Evolutionary conservation across 2,329 filamentous ascomycete genomes (phyloP).

Genomic region (Alternaria sp.): DNA sequence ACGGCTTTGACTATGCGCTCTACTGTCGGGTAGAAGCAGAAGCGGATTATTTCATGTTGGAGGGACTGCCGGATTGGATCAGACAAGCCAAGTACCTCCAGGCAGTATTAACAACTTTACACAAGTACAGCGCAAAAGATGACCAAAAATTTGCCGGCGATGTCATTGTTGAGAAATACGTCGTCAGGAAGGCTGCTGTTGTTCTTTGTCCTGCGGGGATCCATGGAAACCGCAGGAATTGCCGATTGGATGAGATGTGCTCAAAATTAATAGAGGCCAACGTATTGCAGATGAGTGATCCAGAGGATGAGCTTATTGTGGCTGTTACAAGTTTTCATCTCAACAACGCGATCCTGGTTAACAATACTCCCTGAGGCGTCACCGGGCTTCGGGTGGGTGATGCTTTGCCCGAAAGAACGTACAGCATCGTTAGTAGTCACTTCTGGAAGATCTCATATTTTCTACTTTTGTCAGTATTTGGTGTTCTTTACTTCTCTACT

Average conservation of each 20-base stretch:
- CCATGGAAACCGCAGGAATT: fast-evolving
- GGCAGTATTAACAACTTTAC: neutral
- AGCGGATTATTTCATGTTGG: conserved; percentile 43
- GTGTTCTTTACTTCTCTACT: neutral
- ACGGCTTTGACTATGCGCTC: conserved; percentile 41
- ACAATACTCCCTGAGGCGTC: neutral
- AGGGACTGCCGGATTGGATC: conserved; percentile 42
- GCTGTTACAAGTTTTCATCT: neutral
- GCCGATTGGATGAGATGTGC: neutral
- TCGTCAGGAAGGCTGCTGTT: neutral
- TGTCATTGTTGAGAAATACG: neutral
- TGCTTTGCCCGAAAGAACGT: neutral
- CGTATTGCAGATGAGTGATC: neutral
- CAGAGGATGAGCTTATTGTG: neutral
- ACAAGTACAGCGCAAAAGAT: neutral
- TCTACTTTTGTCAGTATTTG: neutral
- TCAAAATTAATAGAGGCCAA: neutral
- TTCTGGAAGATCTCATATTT: neutral
- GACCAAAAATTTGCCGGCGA: neutral
- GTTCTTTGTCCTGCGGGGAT: neutral
- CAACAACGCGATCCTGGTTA: neutral
- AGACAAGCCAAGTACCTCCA: conserved; percentile 15
- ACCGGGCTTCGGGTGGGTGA: neutral
- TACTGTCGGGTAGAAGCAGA: conserved; percentile 42
- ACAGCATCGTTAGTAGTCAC: fast-evolving